phyloP scores from a whole-genome alignment of 306 rosid species.

The Vicia faba region DNA sequence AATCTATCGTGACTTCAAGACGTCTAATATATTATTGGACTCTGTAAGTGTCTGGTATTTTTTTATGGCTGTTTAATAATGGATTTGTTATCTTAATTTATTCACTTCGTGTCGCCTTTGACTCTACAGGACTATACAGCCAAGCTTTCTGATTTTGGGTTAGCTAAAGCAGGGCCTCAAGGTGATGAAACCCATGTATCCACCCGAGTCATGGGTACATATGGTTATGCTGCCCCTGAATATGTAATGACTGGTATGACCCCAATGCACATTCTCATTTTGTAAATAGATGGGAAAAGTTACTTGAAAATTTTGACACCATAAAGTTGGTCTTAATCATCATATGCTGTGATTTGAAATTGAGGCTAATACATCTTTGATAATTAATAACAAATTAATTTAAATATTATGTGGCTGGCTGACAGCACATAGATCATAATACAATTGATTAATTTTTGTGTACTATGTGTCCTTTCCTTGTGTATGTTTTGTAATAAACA shows the following conservation, averaged over 20 bases:
- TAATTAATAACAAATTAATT: constrained; percentile 15
- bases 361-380: constrained; percentile 12
- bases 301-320: constrained; percentile 31
- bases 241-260: constrained; percentile 95
- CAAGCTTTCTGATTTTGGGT: constrained; percentile 96
- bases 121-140: constrained; percentile 84
- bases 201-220: constrained; percentile 97
- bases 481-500: neutral
- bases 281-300: constrained; percentile 16
- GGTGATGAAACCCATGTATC: constrained; percentile 99
- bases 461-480: constrained; percentile 1
- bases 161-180: constrained; percentile 98
- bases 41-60: constrained; percentile 61
- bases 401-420: neutral
- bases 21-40: constrained; percentile 92
- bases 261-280: constrained; percentile 32
- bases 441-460: neutral
- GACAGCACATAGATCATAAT: neutral
- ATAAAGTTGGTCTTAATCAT: neutral
- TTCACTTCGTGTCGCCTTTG: constrained; percentile 33
- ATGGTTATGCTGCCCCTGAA: constrained; percentile 98
- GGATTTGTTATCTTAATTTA: constrained; percentile 18
- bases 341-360: constrained; percentile 11
- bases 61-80: constrained; percentile 20
- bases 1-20: constrained; percentile 92